Evolutionary conservation across 2,329 filamentous ascomycete species (phyloP).

Genomic region (Verticillium nonalfalfae): DNA sequence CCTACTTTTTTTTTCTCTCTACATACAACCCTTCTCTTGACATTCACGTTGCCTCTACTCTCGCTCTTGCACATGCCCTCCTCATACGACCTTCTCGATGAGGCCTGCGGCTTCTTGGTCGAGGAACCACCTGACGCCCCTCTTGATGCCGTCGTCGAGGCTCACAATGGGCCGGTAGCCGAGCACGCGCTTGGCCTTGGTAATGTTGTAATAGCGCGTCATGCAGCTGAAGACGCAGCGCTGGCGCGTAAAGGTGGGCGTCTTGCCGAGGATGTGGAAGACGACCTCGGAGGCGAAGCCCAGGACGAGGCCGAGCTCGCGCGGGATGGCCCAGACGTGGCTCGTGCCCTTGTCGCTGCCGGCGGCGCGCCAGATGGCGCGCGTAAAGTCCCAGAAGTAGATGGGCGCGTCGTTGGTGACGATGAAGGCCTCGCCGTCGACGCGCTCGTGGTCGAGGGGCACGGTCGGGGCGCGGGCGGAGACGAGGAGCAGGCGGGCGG

Average conservation of each 20-base stretch:
- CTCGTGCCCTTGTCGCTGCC: conserved; percentile 45
- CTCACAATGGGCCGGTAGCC: conserved; percentile 63
- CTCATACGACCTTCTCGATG: neutral
- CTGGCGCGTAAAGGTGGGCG: conserved; percentile 52
- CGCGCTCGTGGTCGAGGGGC: conserved; percentile 64
- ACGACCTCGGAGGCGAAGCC: conserved; percentile 48
- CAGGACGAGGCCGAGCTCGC: conserved; percentile 43
- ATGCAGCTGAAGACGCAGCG: conserved; percentile 63
- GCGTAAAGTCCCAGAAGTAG: conserved; percentile 86
- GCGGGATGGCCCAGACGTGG: conserved; percentile 48
- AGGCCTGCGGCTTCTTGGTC: conserved; percentile 37
- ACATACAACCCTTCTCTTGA: too few species aligned
- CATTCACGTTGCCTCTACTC: too few species aligned
- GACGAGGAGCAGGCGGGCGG: conserved; percentile 64
- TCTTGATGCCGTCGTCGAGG: conserved; percentile 57
- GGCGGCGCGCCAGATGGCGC: conserved; percentile 66
- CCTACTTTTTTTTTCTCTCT: too few species aligned
- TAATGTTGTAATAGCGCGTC: conserved; percentile 72
- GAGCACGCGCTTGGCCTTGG: conserved; percentile 65
- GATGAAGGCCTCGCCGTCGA: conserved; percentile 84
- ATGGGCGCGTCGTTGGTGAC: conserved; percentile 85
- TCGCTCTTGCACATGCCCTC: neutral
- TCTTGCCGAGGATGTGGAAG: conserved; percentile 40
- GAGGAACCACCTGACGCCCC: conserved; percentile 47
- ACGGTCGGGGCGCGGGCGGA: conserved; percentile 44